These are phyloP conservation scores for Pueraria montana DNA, from an alignment of 306 rosid species.

Conservation along the genomic window DNA sequence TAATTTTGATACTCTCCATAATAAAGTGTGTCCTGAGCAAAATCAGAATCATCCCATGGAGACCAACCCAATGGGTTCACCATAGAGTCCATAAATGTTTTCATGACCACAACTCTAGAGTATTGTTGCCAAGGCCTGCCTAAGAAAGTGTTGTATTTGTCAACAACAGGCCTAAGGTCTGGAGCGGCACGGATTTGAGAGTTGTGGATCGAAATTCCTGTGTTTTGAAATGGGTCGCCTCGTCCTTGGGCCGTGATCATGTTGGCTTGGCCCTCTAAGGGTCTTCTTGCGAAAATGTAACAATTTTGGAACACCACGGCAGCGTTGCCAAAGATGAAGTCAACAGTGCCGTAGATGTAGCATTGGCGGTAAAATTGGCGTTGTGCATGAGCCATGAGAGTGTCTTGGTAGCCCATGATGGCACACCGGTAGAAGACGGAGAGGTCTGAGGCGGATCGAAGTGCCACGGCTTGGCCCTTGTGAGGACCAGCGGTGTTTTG, in stretches of 20 bases:
- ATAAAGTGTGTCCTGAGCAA: slow-evolving; percentile 65
- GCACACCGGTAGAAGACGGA: slow-evolving; percentile 76
- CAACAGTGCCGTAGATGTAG: slow-evolving; percentile 82
- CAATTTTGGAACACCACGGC: slow-evolving; percentile 84
- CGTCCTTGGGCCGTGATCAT: slow-evolving; percentile 93
- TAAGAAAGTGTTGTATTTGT: slow-evolving; percentile 59
- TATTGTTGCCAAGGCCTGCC: slow-evolving; percentile 93
- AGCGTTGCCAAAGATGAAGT: slow-evolving; percentile 88
- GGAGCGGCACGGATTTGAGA: slow-evolving; percentile 68
- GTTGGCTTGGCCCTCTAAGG: slow-evolving; percentile 81
- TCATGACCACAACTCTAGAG: slow-evolving; percentile 67
- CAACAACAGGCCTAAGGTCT: slow-evolving; percentile 61
- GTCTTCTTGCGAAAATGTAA: slow-evolving; percentile 64
- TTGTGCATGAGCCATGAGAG: slow-evolving; percentile 87
- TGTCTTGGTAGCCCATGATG: slow-evolving; percentile 90
- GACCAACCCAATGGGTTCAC: slow-evolving; percentile 84
- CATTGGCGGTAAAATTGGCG: slow-evolving; percentile 84
- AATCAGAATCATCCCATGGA: slow-evolving; percentile 58
- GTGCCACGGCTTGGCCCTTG: slow-evolving; percentile 89
- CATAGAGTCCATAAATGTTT: slow-evolving; percentile 63
- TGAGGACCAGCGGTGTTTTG: slow-evolving; percentile 71
- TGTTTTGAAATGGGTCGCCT: slow-evolving; percentile 80
- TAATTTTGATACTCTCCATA: slow-evolving; percentile 72
- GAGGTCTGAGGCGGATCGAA: slow-evolving; percentile 85
- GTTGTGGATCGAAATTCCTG: slow-evolving; percentile 71